phyloP scores from a whole-genome alignment of 2,329 filamentous ascomycete species.

The Orbilia ellipsospora region DNA sequence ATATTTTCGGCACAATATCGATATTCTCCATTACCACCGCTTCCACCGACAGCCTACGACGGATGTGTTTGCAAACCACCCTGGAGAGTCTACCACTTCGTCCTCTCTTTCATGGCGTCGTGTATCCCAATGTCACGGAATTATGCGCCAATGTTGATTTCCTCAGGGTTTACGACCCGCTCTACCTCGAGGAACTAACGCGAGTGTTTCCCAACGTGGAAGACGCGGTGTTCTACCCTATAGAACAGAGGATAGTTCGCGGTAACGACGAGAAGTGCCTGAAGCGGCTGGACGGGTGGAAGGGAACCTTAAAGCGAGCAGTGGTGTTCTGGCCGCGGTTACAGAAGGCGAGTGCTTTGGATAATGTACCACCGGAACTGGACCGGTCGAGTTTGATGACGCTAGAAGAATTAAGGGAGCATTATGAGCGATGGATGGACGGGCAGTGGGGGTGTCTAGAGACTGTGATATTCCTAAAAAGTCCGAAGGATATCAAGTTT shows the following conservation, averaged over 20 bases:
- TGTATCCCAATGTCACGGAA: not conserved
- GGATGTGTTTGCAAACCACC: not conserved
- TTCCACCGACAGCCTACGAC: not conserved
- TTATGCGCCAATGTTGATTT: not conserved
- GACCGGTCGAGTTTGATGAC: not conserved
- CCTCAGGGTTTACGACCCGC: not conserved
- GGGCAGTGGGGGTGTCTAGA: not conserved
- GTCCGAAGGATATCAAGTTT: not conserved
- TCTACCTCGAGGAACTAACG: not conserved
- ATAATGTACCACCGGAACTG: not conserved
- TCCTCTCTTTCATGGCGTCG: not conserved
- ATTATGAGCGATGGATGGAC: not conserved
- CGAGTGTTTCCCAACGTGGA: not conserved
- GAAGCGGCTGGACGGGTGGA: not conserved
- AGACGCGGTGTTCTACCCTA: constrained; percentile 1
- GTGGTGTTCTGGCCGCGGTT: not conserved
- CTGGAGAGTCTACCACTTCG: not conserved
- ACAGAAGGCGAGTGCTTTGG: not conserved
- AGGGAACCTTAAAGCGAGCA: not conserved
- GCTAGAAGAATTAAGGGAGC: not conserved
- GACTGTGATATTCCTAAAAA: not conserved
- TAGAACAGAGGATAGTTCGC: not conserved
- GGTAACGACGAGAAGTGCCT: constrained; percentile 1
- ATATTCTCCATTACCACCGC: not conserved
- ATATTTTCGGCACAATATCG: not conserved